Conservation (phyloP, 2,329 filamentous ascomycete genomes). For the Penicillium janthinellum region DNA sequence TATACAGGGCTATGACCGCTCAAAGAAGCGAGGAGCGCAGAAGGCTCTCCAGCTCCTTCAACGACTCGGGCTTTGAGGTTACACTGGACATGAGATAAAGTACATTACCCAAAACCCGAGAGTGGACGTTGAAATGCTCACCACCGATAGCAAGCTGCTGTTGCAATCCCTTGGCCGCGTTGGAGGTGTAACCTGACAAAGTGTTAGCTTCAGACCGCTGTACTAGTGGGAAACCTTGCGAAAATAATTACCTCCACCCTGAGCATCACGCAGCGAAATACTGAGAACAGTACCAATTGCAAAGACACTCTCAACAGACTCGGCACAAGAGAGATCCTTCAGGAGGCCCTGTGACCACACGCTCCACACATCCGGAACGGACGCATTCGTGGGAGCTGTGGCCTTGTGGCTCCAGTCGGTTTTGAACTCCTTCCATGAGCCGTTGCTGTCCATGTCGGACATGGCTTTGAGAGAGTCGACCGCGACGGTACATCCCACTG, state of each 20-base stretch:
- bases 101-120: constrained; percentile 62
- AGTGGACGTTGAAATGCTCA: constrained; percentile 55
- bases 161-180: constrained; percentile 56
- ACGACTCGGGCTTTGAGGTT: constrained; percentile 48
- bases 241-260: constrained; percentile 46
- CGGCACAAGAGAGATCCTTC: constrained; percentile 57
- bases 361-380: constrained; percentile 59
- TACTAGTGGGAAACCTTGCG: not conserved
- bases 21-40: constrained; percentile 41
- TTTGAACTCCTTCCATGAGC: constrained; percentile 61
- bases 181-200: constrained; percentile 57
- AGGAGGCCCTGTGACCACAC: constrained; percentile 69
- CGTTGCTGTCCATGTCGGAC: constrained; percentile 57
- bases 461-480: constrained; percentile 66
- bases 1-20: not conserved
- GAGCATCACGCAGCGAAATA: constrained; percentile 57
- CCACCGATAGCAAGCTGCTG: constrained; percentile 48
- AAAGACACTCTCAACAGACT: constrained; percentile 65
- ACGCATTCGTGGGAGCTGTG: not conserved
- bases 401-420: constrained; percentile 47
- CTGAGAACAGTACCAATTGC: constrained; percentile 75
- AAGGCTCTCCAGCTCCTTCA: constrained; percentile 45
- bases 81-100: constrained; percentile 63
- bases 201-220: not conserved
- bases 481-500: constrained; percentile 78